phyloP scores from a whole-genome alignment of 345 rosid species.

The Murraya koenigii region DNA sequence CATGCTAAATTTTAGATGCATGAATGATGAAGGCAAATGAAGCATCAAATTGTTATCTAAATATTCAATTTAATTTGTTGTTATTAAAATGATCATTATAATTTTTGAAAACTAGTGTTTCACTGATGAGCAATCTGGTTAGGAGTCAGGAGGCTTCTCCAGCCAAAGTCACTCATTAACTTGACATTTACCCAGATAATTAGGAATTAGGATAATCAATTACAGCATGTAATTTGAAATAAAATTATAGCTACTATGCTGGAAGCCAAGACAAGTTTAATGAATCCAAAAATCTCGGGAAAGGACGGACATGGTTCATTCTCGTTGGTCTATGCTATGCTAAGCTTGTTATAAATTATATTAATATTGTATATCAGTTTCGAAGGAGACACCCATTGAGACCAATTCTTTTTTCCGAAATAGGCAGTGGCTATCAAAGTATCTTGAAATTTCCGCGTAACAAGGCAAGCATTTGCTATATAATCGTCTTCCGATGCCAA shows the following conservation, averaged over 20 bases:
- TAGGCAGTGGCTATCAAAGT: not conserved
- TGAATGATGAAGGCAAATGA: too few relatives aligned
- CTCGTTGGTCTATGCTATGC: conserved; percentile 25
- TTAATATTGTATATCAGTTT: not conserved
- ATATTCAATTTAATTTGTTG: too few relatives aligned
- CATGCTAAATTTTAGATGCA: too few relatives aligned
- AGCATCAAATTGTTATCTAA: too few relatives aligned
- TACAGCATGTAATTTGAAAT: not conserved
- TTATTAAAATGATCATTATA: too few relatives aligned
- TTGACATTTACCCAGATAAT: not conserved
- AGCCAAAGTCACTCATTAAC: too few relatives aligned
- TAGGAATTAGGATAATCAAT: not conserved
- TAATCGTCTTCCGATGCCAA: conserved; percentile 1
- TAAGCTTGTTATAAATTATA: not conserved
- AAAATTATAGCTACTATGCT: not conserved
- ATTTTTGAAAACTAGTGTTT: too few relatives aligned
- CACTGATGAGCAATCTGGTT: too few relatives aligned
- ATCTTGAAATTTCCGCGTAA: not conserved
- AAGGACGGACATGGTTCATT: not conserved
- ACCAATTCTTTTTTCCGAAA: not conserved
- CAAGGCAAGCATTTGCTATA: not conserved
- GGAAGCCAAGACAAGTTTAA: conserved; percentile 6
- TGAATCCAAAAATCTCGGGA: not conserved
- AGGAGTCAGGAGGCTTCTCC: too few relatives aligned
- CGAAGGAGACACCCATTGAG: conserved; percentile 11